Evolutionary conservation across 495 filamentous ascomycete species (phyloP).

Genomic region (Usnea hakonensis): DNA sequence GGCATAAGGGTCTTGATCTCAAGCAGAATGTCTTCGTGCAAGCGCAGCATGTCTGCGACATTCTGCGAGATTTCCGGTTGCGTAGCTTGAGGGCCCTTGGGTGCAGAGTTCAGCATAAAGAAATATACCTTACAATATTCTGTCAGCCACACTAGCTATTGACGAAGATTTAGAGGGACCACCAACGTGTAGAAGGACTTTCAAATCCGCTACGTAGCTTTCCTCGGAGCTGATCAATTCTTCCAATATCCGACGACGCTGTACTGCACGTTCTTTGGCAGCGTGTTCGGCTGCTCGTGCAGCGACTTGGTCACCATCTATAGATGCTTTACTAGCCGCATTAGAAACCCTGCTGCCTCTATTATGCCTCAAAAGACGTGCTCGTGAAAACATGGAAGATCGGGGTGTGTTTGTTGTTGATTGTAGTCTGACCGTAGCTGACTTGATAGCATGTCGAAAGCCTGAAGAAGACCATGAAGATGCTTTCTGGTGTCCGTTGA

Average conservation of each 20-base stretch:
- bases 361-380: constrained; percentile 47
- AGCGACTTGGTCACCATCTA: constrained; percentile 54
- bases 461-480: constrained; percentile 65
- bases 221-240: constrained; percentile 82
- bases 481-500: constrained; percentile 43
- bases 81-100: constrained; percentile 35
- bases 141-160: constrained; percentile 10
- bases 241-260: constrained; percentile 69
- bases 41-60: constrained; percentile 36
- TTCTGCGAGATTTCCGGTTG: constrained; percentile 36
- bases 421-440: constrained; percentile 62
- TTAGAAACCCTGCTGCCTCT: constrained; percentile 56
- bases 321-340: constrained; percentile 51
- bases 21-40: constrained; percentile 38
- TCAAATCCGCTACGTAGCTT: constrained; percentile 79
- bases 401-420: constrained; percentile 57
- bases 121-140: constrained; percentile 51
- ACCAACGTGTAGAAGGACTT: constrained; percentile 74
- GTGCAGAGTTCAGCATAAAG: constrained; percentile 54
- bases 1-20: constrained; percentile 31
- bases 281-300: constrained; percentile 54
- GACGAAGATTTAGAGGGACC: not conserved
- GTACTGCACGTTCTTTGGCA: constrained; percentile 60
- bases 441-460: constrained; percentile 68
- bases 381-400: constrained; percentile 48